A percentile compares a stretch with the other conserved stretches of the same genome.
Conservation (phyloP, 768 basidiomycete genomes). For the Hemileccinum impolitum region DNA sequence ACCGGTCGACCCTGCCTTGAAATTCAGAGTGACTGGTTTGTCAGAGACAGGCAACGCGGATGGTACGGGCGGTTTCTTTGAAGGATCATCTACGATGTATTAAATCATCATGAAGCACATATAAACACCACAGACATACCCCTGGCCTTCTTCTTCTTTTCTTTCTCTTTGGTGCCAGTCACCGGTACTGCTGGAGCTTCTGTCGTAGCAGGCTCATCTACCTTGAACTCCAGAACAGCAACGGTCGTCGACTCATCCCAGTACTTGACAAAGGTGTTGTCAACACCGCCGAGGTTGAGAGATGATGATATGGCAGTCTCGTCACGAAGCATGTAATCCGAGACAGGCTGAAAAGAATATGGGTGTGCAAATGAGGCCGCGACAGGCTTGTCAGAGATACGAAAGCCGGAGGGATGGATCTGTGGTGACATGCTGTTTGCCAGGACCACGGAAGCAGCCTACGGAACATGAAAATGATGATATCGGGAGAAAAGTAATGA, state of each 20-base stretch:
- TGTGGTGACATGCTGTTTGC: constrained; percentile 85
- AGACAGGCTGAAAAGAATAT: constrained; percentile 81
- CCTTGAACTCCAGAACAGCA: constrained; percentile 75
- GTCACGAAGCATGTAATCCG: constrained; percentile 71
- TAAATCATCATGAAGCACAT: constrained; percentile 6
- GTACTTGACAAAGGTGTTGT: constrained; percentile 77
- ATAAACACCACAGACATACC: constrained; percentile 31
- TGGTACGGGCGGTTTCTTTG: constrained; percentile 46
- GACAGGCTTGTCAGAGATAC: constrained; percentile 84
- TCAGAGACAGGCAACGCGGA: constrained; percentile 71
- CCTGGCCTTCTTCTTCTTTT: constrained; percentile 54
- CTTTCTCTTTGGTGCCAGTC: constrained; percentile 57
- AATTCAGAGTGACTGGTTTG: constrained; percentile 77
- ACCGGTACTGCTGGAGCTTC: constrained; percentile 28
- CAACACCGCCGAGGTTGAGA: constrained; percentile 62
- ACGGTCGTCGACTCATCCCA: constrained; percentile 88
- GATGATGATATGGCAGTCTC: constrained; percentile 74
- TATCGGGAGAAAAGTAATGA: not conserved
- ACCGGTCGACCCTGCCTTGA: constrained; percentile 43
- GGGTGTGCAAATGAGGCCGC: constrained; percentile 93
- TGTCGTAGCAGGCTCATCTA: constrained; percentile 49
- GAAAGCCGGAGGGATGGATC: constrained; percentile 89
- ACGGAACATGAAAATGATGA: constrained; percentile 9
- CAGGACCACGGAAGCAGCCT: constrained; percentile 83
- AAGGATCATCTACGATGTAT: constrained; percentile 31